Evolutionary conservation across 208 protist species (phyloP), one percentile per base, ranked within the genome.

Genomic region (Jaenimonas drosophilae): DNA sequence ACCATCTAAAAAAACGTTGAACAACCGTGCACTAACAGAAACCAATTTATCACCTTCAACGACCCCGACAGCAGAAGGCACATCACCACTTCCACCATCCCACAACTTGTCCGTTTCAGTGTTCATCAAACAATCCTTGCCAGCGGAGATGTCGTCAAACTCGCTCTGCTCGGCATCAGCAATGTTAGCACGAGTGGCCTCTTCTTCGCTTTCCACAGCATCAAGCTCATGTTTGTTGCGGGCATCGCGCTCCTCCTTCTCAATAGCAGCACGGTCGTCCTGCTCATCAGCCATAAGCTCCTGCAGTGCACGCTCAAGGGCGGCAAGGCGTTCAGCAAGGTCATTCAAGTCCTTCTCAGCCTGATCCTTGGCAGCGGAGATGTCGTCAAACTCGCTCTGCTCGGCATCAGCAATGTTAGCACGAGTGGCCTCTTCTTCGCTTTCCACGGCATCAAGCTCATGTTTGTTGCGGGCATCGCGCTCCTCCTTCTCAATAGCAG

Each of bases 401-500:
- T 59, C 49, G 7, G 34, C 38, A 1, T 27, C 23, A 2, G 24
- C 42, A 4, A 62, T 3, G 3, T 30, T 23, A 3, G 23, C 47
- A 19, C 57, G 55, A 9, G 33, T n/a, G 26, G 17, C 50, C 0
- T 9, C 48, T 42, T 69, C 61, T 38, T 50, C 61, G 19, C 19
- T 31, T 30, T 42, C 49, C 24, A 59, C 62, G 28, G 29, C 32
- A 1, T 44, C 67, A 19, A 21, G 7, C 48, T 54, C 49, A 2
- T 51, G 19, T 23, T 19, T 25, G 9, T 44, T 50, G 20, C 58
- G 59, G 31, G 49, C 59, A 0, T 38, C 50, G 24, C 52, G 49
- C 55, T 70, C 69, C 46, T 43, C 58, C 24, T 28, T 54, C n/a
- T 45, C 69, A 23, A 77, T 27, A 16, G 37, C 59, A 27, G 3